phyloP scores from a whole-genome alignment of 129 eudicot species.

The Artemisia argyi region DNA sequence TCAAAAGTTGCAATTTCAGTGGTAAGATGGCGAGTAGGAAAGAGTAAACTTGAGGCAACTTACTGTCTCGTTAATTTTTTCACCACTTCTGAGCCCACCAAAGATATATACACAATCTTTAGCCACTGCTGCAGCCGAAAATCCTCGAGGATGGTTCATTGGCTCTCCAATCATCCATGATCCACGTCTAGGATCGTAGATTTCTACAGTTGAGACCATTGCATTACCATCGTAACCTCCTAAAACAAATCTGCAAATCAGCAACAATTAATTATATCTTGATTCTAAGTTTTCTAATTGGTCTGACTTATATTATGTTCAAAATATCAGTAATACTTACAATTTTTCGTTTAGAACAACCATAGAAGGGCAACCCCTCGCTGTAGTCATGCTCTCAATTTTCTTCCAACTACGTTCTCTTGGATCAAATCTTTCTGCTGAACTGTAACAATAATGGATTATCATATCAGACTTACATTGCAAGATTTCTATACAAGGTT shows the following conservation, averaged over 20 bases:
- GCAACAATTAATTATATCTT: not conserved
- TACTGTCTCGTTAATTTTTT: slow-evolving; percentile 51
- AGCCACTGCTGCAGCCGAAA: slow-evolving; percentile 54
- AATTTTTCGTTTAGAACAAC: slow-evolving; percentile 68
- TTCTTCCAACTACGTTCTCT: slow-evolving; percentile 83
- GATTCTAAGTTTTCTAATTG: not conserved
- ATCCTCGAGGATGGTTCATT: slow-evolving; percentile 67
- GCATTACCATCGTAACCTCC: slow-evolving; percentile 74
- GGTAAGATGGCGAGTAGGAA: not conserved
- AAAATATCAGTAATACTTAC: slow-evolving; percentile 38
- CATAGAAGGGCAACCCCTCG: slow-evolving; percentile 69
- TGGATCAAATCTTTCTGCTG: slow-evolving; percentile 91
- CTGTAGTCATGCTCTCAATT: slow-evolving; percentile 57
- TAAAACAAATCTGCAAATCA: slow-evolving; percentile 53
- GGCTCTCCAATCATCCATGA: slow-evolving; percentile 71
- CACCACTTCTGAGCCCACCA: slow-evolving; percentile 55
- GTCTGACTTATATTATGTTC: not conserved
- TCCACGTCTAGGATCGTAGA: slow-evolving; percentile 72
- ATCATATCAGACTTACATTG: not conserved
- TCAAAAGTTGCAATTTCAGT: not conserved
- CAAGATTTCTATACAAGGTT: too few species aligned
- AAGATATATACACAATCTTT: slow-evolving; percentile 52
- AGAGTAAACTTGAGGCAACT: slow-evolving; percentile 7
- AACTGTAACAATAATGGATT: slow-evolving; percentile 32
- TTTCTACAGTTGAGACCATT: slow-evolving; percentile 60